Evolutionary conservation across 176 grass and related monocot species (phyloP), one percentile per base, ranked within the genome.

Genomic region (Saccharum officinarum): DNA sequence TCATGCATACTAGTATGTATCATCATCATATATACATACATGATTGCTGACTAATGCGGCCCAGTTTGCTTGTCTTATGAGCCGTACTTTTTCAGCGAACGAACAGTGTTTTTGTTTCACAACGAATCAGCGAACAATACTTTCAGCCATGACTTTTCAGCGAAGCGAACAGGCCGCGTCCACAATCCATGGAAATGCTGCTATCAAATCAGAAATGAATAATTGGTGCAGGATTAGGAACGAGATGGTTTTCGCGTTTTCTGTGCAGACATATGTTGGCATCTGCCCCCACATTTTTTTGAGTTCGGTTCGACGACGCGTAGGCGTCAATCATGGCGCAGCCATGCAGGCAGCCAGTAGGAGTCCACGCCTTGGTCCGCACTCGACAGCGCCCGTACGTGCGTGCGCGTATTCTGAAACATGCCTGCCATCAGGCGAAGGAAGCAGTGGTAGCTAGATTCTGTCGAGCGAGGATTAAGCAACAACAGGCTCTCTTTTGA

Each of bases 401-500:
- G 25, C 37, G 46, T 22, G 25, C 37, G 6, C 13, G 47, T 7
- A 31, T 42, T 72, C 55, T 52, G 5, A 80, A 75, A 70, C 49
- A 59, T 59, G 54, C 54, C 7, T 8, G 36, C 25, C 13, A 67
- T 79, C 82, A 61, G 40, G 38, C 10, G n/a, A 16, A 28, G 28
- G 28, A 31, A 3, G 1, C 8, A 6, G 7, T 52, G 46, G 10
- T 80, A 10, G 76, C 59, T 63, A 26, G 69, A 87, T 84, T 84
- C 60, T 50, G 46, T 87, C 60, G 16, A 70, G 16, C 7, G 7
- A 25, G 78, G 61, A 68, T 30, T 76, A 80, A 76, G 65, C 61
- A 50, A 61, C 31, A 50, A 50, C 20, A 12, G n/a, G 1, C n/a
- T 25, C 60, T 25, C 3, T 63, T 40, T 10, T 25, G 20, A 6